A percentile compares a stretch with the other conserved stretches of the same genome.
phyloP scores from a whole-genome alignment of 805 yeast genomes.

The Ogataea ramenticola region DNA sequence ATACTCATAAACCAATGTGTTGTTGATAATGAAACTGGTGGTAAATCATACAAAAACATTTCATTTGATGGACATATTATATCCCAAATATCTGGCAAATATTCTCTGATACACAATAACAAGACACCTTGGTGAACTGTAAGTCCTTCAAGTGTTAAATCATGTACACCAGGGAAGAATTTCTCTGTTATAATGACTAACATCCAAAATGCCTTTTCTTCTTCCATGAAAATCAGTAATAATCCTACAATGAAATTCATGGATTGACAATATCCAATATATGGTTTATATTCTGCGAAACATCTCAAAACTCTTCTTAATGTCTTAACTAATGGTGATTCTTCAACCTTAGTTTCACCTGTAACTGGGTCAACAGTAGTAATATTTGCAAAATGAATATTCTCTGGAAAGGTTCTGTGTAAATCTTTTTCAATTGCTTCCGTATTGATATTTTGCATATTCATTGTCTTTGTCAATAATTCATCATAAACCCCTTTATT shows the following conservation, averaged over 20 bases:
- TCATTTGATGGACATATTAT: slow-evolving; percentile 29
- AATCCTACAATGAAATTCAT: slow-evolving; percentile 89
- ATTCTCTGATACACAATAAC: slow-evolving; percentile 78
- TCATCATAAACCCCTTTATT: slow-evolving; percentile 70
- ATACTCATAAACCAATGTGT: slow-evolving; percentile 98
- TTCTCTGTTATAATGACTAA: slow-evolving; percentile 80
- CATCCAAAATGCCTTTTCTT: slow-evolving; percentile 94
- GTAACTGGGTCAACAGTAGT: slow-evolving; percentile 5
- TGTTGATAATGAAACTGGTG: slow-evolving; percentile 88
- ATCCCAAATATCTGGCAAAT: slow-evolving; percentile 75
- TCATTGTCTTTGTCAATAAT: slow-evolving; percentile 51
- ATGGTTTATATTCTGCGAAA: slow-evolving; percentile 79
- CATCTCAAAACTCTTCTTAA: slow-evolving; percentile 77
- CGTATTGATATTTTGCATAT: slow-evolving; percentile 60
- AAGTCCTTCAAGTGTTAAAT: slow-evolving; percentile 85
- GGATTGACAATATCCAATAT: slow-evolving; percentile 94
- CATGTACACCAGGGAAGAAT: slow-evolving; percentile 87
- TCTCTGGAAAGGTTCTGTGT: slow-evolving; percentile 93
- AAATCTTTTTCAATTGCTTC: slow-evolving; percentile 93
- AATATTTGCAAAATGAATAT: slow-evolving; percentile 61
- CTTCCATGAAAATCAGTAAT: slow-evolving; percentile 76
- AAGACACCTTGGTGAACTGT: slow-evolving; percentile 92
- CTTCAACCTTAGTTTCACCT: slow-evolving; percentile 18
- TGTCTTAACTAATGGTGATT: slow-evolving; percentile 55
- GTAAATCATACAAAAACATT: slow-evolving; percentile 59